A percentile compares a stretch with the other conserved stretches of the same genome.
These are phyloP conservation scores for Manihot esculenta DNA, from an alignment of 441 rosid genomes.

Conservation along the genomic window DNA sequence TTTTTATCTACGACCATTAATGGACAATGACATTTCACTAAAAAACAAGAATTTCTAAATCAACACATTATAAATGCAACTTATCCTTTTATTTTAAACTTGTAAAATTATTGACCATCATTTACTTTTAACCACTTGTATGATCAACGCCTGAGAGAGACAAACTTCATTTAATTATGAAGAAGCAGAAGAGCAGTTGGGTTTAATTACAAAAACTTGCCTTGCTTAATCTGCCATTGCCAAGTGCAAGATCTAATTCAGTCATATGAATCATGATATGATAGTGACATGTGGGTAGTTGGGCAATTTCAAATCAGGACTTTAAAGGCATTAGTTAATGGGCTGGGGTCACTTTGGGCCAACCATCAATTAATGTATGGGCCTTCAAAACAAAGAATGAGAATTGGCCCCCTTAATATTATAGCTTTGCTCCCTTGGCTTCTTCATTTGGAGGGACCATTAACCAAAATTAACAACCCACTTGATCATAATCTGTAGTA, in stretches of 20 bases:
- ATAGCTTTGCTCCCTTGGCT: not conserved
- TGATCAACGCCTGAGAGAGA: too few relatives aligned
- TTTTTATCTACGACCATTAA: too few relatives aligned
- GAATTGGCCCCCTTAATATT: not conserved
- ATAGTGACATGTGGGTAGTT: slow-evolving; percentile 13
- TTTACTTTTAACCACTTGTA: too few relatives aligned
- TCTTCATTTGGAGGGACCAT: not conserved
- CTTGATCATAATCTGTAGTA: not conserved
- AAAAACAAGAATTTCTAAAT: too few relatives aligned
- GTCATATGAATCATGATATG: not conserved
- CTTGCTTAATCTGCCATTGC: not conserved
- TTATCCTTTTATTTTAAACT: too few relatives aligned
- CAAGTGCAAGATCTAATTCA: not conserved
- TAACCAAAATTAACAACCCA: not conserved
- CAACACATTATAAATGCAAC: too few relatives aligned
- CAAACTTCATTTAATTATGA: too few relatives aligned
- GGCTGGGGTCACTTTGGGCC: slow-evolving; percentile 31
- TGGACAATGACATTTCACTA: too few relatives aligned
- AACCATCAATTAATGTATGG: slow-evolving; percentile 25
- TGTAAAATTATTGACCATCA: too few relatives aligned
- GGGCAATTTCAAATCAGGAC: not conserved
- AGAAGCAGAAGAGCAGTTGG: not conserved
- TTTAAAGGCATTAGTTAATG: slow-evolving; percentile 20
- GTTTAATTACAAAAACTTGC: not conserved
- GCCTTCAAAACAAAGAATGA: slow-evolving; percentile 10